These are phyloP conservation scores for Borealophlyctis nickersoniae DNA, from an alignment of 192 early-diverging fungal species.

Conservation along the genomic window DNA sequence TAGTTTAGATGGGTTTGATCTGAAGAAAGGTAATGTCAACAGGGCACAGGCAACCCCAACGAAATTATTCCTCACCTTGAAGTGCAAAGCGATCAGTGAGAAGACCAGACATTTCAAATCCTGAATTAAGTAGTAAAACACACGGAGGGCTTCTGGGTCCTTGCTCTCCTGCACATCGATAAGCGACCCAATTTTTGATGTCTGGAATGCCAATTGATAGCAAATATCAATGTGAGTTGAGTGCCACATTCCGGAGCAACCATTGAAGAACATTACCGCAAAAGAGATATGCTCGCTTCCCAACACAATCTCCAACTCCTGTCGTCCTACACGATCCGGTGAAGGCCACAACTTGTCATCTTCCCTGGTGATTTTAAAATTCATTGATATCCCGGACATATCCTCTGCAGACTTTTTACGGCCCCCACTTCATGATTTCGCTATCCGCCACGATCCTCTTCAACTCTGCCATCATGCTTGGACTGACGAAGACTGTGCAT, in stretches of 20 bases:
- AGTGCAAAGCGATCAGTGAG: conserved; percentile 91
- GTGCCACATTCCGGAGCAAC: too few relatives aligned
- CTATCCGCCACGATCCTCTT: conserved; percentile 85
- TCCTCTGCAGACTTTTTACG: too few relatives aligned
- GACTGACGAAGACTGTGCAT: conserved; percentile 77
- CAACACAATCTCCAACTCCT: conserved; percentile 90
- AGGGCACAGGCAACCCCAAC: background rate
- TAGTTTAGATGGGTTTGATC: conserved; percentile 31
- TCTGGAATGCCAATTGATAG: conserved; percentile 49
- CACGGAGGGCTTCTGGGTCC: conserved; percentile 90
- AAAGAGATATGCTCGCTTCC: conserved; percentile 90
- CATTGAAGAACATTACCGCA: conserved; percentile 52
- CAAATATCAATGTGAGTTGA: too few relatives aligned
- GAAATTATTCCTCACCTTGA: conserved; percentile 47
- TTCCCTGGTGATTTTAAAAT: conserved; percentile 58
- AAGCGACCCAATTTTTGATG: conserved; percentile 87
- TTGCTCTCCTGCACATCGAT: conserved; percentile 83
- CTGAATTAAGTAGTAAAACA: conserved; percentile 95
- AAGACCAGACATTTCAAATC: conserved; percentile 96
- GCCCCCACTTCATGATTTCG: conserved; percentile 78
- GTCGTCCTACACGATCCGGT: conserved; percentile 82
- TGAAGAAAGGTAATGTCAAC: too few relatives aligned
- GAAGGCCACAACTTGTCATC: conserved; percentile 89
- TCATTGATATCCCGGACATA: too few relatives aligned
- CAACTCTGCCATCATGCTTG: conserved; percentile 78